Percentiles rank a stretch among this genome's conserved stretches.
Conservation (phyloP, 2,329 filamentous ascomycete species). For the Graphiopsis chlorocephala region DNA sequence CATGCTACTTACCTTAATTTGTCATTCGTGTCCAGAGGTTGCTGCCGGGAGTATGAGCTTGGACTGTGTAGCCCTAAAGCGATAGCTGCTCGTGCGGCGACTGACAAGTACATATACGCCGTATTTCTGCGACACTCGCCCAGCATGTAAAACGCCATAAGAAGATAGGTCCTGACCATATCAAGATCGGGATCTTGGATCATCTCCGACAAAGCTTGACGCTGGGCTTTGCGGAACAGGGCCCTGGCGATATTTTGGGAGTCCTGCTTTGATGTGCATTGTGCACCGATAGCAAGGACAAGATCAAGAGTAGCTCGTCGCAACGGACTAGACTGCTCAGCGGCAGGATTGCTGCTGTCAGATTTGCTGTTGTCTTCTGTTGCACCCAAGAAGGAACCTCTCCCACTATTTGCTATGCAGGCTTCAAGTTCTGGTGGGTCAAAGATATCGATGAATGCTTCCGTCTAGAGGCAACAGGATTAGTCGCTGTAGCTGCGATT, state of each 20-base stretch:
- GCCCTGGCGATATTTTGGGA: conserved; percentile 29
- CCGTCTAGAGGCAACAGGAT: conserved; percentile 38
- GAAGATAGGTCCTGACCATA: conserved; percentile 51
- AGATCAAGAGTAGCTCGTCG: conserved; percentile 30
- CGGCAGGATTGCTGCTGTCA: conserved; percentile 31
- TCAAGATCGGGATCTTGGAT: conserved; percentile 55
- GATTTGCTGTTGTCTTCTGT: conserved; percentile 22
- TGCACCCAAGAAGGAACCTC: conserved; percentile 15
- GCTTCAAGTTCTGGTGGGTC: conserved; percentile 28
- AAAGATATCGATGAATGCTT: conserved; percentile 39
- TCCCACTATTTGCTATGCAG: conserved; percentile 20
- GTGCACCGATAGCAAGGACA: conserved; percentile 54
- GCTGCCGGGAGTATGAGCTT: conserved; percentile 20
- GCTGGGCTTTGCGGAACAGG: conserved; percentile 51
- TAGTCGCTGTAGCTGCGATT: conserved; percentile 21
- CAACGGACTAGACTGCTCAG: conserved; percentile 31
- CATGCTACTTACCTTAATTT: conserved; percentile 15
- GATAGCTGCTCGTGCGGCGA: conserved; percentile 57
- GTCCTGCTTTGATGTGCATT: conserved; percentile 37
- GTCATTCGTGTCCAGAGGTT: conserved; percentile 19
- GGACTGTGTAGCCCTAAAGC: conserved; percentile 54
- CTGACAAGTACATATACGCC: conserved; percentile 62
- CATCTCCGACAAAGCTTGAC: conserved; percentile 50
- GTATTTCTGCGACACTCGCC: conserved; percentile 58
- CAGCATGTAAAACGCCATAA: conserved; percentile 60